Evolutionary conservation across 306 rosid species (phyloP).

Genomic region (Citrullus amarus): DNA sequence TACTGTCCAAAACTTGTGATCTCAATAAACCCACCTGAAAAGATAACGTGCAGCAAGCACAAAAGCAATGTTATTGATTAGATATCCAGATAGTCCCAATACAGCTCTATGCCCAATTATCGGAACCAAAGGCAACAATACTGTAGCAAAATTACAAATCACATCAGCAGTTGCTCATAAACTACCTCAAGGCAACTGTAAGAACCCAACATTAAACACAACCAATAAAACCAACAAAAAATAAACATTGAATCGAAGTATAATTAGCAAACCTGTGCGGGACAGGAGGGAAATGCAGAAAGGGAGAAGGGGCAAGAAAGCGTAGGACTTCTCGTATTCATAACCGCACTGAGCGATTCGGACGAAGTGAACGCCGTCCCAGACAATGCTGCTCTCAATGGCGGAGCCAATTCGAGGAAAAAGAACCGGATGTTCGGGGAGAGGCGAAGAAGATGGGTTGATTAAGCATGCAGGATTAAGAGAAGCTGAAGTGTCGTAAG

Average conservation of each 20-base stretch:
- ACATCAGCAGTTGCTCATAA: background rate
- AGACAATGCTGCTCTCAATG: conserved; percentile 57
- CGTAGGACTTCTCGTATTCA: conserved; percentile 83
- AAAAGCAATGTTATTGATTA: conserved; percentile 58
- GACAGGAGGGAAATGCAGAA: conserved; percentile 39
- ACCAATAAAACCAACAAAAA: background rate
- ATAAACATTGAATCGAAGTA: background rate
- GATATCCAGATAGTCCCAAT: conserved; percentile 49
- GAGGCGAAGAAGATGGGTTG: background rate
- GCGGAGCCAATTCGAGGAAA: conserved; percentile 32
- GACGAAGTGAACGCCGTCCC: conserved; percentile 79
- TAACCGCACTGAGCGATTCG: conserved; percentile 75
- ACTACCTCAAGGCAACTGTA: background rate
- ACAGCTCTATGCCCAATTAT: conserved; percentile 48
- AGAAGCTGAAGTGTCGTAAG: conserved; percentile 83
- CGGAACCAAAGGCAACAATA: conserved; percentile 27
- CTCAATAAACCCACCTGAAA: conserved; percentile 35
- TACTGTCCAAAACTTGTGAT: background rate
- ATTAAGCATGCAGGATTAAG: conserved; percentile 44
- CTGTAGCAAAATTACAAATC: conserved; percentile 22
- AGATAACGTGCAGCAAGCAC: conserved; percentile 52
- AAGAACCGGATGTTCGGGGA: conserved; percentile 1
- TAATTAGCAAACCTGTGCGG: conserved; percentile 24
- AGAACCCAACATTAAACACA: background rate
- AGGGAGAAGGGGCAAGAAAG: conserved; percentile 80